A percentile compares a stretch with the other conserved stretches of the same genome.
Conservation (phyloP, 2,329 filamentous ascomycete genomes). For the Colletotrichum sp. region DNA sequence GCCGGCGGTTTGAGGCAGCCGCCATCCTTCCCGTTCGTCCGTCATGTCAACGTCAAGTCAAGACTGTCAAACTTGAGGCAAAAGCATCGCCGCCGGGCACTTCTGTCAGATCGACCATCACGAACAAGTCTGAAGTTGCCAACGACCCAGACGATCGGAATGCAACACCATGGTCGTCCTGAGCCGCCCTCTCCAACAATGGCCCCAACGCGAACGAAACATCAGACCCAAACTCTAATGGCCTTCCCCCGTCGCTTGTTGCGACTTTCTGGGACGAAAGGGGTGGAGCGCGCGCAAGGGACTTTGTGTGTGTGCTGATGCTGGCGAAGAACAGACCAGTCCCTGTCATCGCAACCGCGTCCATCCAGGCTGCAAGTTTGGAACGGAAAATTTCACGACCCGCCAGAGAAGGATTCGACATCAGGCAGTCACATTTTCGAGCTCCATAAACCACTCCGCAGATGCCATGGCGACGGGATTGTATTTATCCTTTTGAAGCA, state of each 20-base stretch:
- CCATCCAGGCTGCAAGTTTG: not conserved
- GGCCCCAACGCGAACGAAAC: constrained; percentile 4
- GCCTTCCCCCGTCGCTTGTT: not conserved
- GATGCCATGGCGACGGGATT: not conserved
- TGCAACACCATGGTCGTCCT: not conserved
- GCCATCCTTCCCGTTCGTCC: not conserved
- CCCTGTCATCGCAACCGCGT: not conserved
- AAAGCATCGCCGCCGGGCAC: not conserved
- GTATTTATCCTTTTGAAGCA: not conserved
- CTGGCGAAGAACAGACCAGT: not conserved
- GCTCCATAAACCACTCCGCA: not conserved
- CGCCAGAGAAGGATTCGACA: not conserved
- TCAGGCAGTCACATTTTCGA: not conserved
- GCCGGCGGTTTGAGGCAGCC: not conserved
- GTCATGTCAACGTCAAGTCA: not conserved
- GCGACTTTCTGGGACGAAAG: not conserved
- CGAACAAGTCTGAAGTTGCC: not conserved
- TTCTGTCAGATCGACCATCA: not conserved
- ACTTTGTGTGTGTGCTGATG: not conserved
- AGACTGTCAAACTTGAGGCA: not conserved
- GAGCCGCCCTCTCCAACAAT: not conserved
- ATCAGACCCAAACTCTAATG: constrained; percentile 6
- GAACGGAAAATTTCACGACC: not conserved
- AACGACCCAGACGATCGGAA: not conserved
- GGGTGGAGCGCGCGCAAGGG: not conserved